Base-by-base conservation (phyloP, 2,329 filamentous ascomycete genomes). In the Diaporthe ampelina region DNA sequence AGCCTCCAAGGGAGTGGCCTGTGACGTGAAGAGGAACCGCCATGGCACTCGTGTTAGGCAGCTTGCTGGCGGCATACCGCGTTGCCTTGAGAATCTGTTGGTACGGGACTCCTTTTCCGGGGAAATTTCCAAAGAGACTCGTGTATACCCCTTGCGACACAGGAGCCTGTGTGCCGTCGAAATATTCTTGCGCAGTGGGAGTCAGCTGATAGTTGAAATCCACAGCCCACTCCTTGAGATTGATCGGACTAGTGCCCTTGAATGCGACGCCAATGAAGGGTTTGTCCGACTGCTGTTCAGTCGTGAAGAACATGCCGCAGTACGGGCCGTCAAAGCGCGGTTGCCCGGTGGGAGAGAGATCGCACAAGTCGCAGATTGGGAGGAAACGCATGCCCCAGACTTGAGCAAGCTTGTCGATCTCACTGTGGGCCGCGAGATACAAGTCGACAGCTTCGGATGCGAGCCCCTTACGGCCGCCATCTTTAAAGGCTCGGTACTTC, bases 331-430 rank as follows among this genome's bases (percentile, higher is more conserved):
- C 59, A 9, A n/a, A 63, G 9, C 40, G 59, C 2, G 59, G 24
- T 2, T 48, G 15, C 21, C 59, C 59, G 17, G 21, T 6, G 10
- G 59, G 59, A 0, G 24, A 13, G 24, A 45, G 9, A 11, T 63
- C 59, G 40, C 15, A 32, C 24, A 63, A 19, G 40, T 63, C 59
- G 59, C 59, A 63, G 0, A 48, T 17, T 19, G 59, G 59, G 40
- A 48, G 5, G 17, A 63, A 63, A 21, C 59, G 59, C 59, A 63
- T 63, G 24, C 40, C 59, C 59, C 59, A 63, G 40, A 32, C 59
- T 2, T 63, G 40, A 8, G 59, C 40, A 15, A 63, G 59, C 40
- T 13, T 13, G 40, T 63, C 59, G 17, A 48, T 32, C 8, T 48
- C 40, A 2, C 19, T 63, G 59, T 63, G 40, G 8, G 59, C 59